phyloP scores from a whole-genome alignment of 257 asterid genomes.

The Salvia splendens region DNA sequence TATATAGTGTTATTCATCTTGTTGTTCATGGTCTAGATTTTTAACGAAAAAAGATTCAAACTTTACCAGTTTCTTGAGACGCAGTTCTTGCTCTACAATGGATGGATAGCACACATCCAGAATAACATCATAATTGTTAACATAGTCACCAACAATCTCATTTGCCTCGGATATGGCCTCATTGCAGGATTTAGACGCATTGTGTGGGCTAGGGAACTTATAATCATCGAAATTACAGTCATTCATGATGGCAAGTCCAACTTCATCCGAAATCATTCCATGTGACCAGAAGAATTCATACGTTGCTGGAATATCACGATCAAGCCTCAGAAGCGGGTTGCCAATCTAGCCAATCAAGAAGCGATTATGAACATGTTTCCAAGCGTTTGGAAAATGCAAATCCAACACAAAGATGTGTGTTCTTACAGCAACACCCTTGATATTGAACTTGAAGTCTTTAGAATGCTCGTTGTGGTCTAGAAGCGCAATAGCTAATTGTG shows the following conservation, averaged over 20 bases:
- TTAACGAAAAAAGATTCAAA: neutral
- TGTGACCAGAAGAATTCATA: conserved; percentile 94
- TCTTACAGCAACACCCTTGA: conserved; percentile 87
- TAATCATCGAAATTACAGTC: conserved; percentile 90
- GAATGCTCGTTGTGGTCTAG: conserved; percentile 74
- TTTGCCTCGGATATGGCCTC: conserved; percentile 66
- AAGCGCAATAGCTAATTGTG: conserved; percentile 79
- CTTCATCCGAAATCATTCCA: conserved; percentile 97
- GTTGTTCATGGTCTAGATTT: neutral
- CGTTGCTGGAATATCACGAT: conserved; percentile 80
- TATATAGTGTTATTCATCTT: neutral
- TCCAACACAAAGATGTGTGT: neutral
- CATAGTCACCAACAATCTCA: conserved; percentile 66
- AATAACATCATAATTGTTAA: conserved; percentile 77
- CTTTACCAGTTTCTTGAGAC: conserved; percentile 71
- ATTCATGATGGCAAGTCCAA: conserved; percentile 67
- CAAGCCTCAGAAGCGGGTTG: conserved; percentile 90
- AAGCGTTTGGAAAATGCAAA: neutral
- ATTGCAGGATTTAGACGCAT: conserved; percentile 59
- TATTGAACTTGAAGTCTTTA: conserved; percentile 68
- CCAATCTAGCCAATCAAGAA: conserved; percentile 64
- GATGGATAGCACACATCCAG: conserved; percentile 96
- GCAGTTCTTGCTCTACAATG: conserved; percentile 84
- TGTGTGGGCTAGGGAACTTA: conserved; percentile 69
- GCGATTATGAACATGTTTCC: neutral